Percentiles rank a stretch among this genome's conserved stretches.
phyloP scores from a whole-genome alignment of 2,329 filamentous ascomycete species.

The Aureobasidium sp. region DNA sequence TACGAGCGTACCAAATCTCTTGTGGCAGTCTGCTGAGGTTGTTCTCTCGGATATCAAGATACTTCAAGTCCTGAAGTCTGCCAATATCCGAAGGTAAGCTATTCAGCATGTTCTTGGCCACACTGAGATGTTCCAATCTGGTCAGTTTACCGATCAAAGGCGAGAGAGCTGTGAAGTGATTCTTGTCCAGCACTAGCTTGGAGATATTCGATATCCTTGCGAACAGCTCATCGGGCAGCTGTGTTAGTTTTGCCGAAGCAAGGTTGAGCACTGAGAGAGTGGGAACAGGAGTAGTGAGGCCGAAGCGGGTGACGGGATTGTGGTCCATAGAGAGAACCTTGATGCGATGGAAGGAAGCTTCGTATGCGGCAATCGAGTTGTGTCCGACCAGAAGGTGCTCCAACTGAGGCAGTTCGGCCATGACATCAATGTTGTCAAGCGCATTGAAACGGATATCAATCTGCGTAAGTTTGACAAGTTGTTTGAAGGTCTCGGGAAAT shows the following conservation, averaged over 20 bases:
- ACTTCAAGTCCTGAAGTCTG: constrained; percentile 71
- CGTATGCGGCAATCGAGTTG: constrained; percentile 84
- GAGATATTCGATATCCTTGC: constrained; percentile 79
- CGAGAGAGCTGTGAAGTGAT: constrained; percentile 88
- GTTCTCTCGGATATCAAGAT: constrained; percentile 85
- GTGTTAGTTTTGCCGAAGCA: constrained; percentile 82
- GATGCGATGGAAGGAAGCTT: constrained; percentile 77
- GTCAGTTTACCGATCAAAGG: constrained; percentile 74
- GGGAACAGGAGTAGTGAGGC: constrained; percentile 65
- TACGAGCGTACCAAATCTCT: constrained; percentile 93
- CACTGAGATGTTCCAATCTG: constrained; percentile 83
- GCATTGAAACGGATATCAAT: constrained; percentile 91
- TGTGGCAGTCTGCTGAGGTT: constrained; percentile 81
- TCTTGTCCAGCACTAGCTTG: constrained; percentile 83
- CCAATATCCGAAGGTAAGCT: constrained; percentile 82
- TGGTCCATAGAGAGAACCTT: constrained; percentile 83
- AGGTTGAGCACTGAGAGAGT: constrained; percentile 81
- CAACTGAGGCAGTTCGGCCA: constrained; percentile 73
- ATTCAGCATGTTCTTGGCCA: constrained; percentile 82
- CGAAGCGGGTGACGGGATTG: constrained; percentile 91
- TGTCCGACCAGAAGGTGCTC: constrained; percentile 87
- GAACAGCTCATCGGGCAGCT: constrained; percentile 78
- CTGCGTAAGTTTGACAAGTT: constrained; percentile 73
- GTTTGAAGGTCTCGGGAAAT: constrained; percentile 59
- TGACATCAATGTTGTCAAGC: constrained; percentile 78